Conservation (phyloP, 805 yeast genomes). For the Barnettozyma salicaria region DNA sequence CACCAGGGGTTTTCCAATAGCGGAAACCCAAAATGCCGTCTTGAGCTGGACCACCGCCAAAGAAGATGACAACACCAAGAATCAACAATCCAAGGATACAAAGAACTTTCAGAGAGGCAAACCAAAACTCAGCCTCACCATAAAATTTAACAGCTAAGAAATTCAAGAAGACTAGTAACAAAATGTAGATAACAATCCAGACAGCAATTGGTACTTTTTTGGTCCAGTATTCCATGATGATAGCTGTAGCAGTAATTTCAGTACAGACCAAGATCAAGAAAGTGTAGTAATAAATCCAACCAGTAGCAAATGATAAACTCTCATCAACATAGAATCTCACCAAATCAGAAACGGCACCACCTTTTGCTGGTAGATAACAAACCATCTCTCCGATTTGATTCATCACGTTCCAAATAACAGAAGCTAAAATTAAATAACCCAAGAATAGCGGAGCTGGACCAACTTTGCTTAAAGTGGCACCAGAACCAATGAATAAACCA, state of each 20-base stretch:
- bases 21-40: constrained; percentile 57
- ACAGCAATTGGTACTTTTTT: constrained; percentile 51
- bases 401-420: constrained; percentile 62
- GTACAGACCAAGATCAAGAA: constrained; percentile 26
- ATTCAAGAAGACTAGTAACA: constrained; percentile 40
- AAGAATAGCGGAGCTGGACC: constrained; percentile 69
- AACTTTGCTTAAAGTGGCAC: constrained; percentile 52
- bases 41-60: constrained; percentile 58
- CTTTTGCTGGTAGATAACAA: constrained; percentile 52
- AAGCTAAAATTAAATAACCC: constrained; percentile 57
- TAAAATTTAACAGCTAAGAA: constrained; percentile 53
- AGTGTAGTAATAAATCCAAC: constrained; percentile 27
- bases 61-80: constrained; percentile 49
- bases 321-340: constrained; percentile 45
- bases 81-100: constrained; percentile 59
- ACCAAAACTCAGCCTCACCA: constrained; percentile 64
- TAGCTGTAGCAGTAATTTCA: constrained; percentile 58
- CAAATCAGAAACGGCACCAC: constrained; percentile 58
- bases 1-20: constrained; percentile 58
- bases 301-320: constrained; percentile 26
- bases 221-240: constrained; percentile 49
- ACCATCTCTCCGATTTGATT: constrained; percentile 64
- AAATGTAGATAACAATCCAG: constrained; percentile 53
- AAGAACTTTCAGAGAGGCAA: constrained; percentile 49
- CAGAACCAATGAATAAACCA: constrained; percentile 75